Evolutionary conservation across 768 basidiomycete genomes (phyloP).

Genomic region (Galerina marginata): DNA sequence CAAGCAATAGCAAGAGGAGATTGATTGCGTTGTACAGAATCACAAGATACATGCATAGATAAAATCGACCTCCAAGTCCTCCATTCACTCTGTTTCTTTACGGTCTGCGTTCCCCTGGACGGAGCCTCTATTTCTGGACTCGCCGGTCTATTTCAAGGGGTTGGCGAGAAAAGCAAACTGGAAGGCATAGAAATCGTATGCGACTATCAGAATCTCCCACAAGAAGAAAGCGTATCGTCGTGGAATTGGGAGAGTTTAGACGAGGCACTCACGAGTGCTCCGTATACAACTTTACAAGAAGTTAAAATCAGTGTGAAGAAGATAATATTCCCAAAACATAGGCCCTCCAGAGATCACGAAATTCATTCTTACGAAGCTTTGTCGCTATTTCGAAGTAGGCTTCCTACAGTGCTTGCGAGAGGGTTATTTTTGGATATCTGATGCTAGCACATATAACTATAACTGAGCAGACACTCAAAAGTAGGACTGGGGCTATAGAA

Average conservation of each 20-base stretch:
- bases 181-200: constrained; percentile 19
- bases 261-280: constrained; percentile 6
- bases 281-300: constrained; percentile 4
- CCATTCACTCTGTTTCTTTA: not conserved
- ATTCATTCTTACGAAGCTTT: not conserved
- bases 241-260: constrained; percentile 18
- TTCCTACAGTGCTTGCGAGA: not conserved
- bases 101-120: constrained; percentile 2
- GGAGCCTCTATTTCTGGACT: not conserved
- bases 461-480: not conserved
- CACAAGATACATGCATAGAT: constrained; percentile 1
- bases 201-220: constrained; percentile 18
- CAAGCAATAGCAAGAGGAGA: too few relatives aligned
- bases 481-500: too few relatives aligned
- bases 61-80: not conserved
- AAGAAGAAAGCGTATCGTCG: not conserved
- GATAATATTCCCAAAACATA: not conserved
- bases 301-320: constrained; percentile 17
- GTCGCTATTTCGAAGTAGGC: not conserved
- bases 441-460: not conserved
- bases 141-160: not conserved
- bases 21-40: too few relatives aligned
- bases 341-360: not conserved
- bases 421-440: not conserved
- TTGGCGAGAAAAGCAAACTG: not conserved